These are phyloP conservation scores for Spongiforma sp. DNA, from an alignment of 1,284 basidiomycete species.

Conservation along the genomic window DNA sequence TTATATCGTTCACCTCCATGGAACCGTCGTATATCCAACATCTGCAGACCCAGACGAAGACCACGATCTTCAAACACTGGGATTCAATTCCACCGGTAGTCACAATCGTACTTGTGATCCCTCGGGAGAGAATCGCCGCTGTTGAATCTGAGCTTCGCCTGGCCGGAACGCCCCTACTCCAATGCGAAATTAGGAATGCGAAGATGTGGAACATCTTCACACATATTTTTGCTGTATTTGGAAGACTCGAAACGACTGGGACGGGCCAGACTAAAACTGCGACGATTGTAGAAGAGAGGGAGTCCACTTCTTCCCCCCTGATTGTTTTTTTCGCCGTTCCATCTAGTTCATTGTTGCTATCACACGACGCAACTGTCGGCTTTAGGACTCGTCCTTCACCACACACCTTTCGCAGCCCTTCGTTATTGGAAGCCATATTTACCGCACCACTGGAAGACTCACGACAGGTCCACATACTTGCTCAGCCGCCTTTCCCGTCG, in stretches of 20 bases:
- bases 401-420: neutral
- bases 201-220: slow-evolving; percentile 40
- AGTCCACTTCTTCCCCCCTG: slow-evolving; percentile 40
- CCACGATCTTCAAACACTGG: slow-evolving; percentile 26
- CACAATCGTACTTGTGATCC: slow-evolving; percentile 34
- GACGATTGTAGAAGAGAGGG: slow-evolving; percentile 41
- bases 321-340: slow-evolving; percentile 45
- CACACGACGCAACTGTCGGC: slow-evolving; percentile 27
- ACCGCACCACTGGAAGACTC: slow-evolving; percentile 36
- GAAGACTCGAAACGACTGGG: slow-evolving; percentile 34
- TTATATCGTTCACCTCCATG: slow-evolving; percentile 28
- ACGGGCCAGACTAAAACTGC: slow-evolving; percentile 22
- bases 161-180: slow-evolving; percentile 42
- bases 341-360: slow-evolving; percentile 38
- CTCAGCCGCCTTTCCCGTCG: slow-evolving; percentile 14
- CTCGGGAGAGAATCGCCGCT: slow-evolving; percentile 21
- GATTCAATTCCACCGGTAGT: slow-evolving; percentile 23
- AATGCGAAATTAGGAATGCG: slow-evolving; percentile 37
- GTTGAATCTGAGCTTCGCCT: slow-evolving; percentile 25
- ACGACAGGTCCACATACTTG: slow-evolving; percentile 40
- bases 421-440: slow-evolving; percentile 33
- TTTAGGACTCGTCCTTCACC: slow-evolving; percentile 39
- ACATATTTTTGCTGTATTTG: slow-evolving; percentile 42
- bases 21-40: slow-evolving; percentile 16
- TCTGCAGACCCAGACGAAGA: slow-evolving; percentile 8